Evolutionary conservation across 2,329 filamentous ascomycete species (phyloP).

Genomic region (Pseudocercospora cruenta): DNA sequence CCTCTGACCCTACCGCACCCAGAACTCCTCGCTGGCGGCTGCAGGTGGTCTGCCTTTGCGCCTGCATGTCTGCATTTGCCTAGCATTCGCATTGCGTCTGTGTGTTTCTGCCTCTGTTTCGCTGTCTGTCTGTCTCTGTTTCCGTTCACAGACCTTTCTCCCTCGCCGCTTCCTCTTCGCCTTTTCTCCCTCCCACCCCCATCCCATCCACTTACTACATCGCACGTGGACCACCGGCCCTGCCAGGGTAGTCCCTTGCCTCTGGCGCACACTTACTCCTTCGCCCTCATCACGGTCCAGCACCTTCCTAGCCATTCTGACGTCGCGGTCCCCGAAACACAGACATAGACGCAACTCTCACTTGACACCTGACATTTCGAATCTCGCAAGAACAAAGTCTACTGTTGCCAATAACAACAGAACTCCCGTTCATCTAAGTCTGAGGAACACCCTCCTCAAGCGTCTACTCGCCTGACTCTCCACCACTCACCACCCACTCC

Average conservation of each 20-base stretch:
- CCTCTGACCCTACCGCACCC: no score
- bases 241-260: conserved; percentile 2
- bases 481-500: not conserved
- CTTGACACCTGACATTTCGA: conserved; percentile 7
- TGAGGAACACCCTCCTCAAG: not conserved
- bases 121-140: no score
- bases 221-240: not conserved
- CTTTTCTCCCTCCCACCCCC: not conserved
- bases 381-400: conserved; percentile 8
- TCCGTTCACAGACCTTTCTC: not conserved
- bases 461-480: not conserved
- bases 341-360: not conserved
- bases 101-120: no score
- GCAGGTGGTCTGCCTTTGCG: not conserved
- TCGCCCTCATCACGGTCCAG: not conserved
- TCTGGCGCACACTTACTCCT: not conserved
- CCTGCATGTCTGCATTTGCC: not conserved
- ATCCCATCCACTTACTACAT: not conserved
- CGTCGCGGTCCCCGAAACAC: not conserved
- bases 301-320: conserved; percentile 1
- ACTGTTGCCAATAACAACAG: not conserved
- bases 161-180: not conserved
- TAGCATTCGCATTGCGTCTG: not conserved
- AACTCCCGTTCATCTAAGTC: conserved; percentile 2
- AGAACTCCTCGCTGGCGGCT: no score